Conservation (phyloP, 2,329 filamentous ascomycete species). For the Paramyrothecium roridum region DNA sequence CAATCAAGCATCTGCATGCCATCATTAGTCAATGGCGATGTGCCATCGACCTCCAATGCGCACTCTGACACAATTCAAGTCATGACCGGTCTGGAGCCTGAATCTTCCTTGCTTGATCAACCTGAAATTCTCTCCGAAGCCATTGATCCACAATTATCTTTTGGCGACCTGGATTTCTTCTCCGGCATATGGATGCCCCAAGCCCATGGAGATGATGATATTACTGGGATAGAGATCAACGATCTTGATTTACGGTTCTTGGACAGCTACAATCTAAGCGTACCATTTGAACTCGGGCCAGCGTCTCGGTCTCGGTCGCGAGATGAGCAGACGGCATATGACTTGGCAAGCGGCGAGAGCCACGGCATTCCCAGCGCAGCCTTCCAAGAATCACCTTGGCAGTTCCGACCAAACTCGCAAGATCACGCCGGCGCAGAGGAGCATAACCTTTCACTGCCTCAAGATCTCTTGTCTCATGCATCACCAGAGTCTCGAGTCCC, state of each 20-base stretch:
- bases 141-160: slow-evolving; percentile 2
- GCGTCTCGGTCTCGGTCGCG: slow-evolving; percentile 4
- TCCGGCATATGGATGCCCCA: slow-evolving; percentile 9
- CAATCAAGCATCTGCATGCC: neutral
- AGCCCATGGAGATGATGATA: slow-evolving; percentile 2
- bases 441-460: slow-evolving; percentile 24
- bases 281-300: slow-evolving; percentile 22
- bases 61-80: neutral
- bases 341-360: slow-evolving; percentile 2
- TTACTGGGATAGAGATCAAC: slow-evolving; percentile 20
- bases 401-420: slow-evolving; percentile 23
- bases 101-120: neutral
- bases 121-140: neutral
- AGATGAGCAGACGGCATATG: slow-evolving; percentile 4
- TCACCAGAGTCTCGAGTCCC: slow-evolving; percentile 19
- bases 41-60: no score
- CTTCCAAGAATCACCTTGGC: slow-evolving; percentile 22
- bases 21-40: no score
- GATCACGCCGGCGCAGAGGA: slow-evolving; percentile 26
- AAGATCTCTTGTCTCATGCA: slow-evolving; percentile 10
- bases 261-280: slow-evolving; percentile 23
- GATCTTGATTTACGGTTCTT: slow-evolving; percentile 27
- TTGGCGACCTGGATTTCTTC: slow-evolving; percentile 16
- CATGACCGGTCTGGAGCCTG: no score
- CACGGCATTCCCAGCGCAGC: slow-evolving; percentile 13